A percentile compares a stretch with the other conserved stretches of the same genome.
These are phyloP conservation scores for Wickerhamomyces chambardii DNA, from an alignment of 805 yeast species.

Conservation along the genomic window DNA sequence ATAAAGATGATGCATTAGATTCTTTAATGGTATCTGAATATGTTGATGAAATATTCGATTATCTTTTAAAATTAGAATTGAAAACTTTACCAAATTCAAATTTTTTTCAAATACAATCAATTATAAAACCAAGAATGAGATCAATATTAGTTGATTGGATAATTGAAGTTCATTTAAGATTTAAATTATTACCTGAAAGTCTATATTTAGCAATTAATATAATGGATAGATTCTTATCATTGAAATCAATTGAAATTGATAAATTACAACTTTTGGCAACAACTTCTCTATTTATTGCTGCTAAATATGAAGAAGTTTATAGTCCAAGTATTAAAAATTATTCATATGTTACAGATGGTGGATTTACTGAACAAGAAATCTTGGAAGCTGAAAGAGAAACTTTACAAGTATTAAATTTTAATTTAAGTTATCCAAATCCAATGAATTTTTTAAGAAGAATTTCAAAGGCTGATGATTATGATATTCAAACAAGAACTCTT, in stretches of 20 bases:
- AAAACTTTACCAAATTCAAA: constrained; percentile 65
- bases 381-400: constrained; percentile 77
- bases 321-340: constrained; percentile 80
- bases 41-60: constrained; percentile 75
- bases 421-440: constrained; percentile 81
- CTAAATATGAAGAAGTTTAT: constrained; percentile 88
- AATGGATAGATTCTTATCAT: constrained; percentile 81
- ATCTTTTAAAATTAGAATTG: constrained; percentile 58
- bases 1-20: constrained; percentile 60
- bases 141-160: constrained; percentile 91
- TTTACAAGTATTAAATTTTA: constrained; percentile 60
- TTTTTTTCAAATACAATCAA: constrained; percentile 55
- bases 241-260: constrained; percentile 65
- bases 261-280: constrained; percentile 81
- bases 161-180: constrained; percentile 79
- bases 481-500: constrained; percentile 71
- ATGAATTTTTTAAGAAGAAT: constrained; percentile 83
- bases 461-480: constrained; percentile 87
- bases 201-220: constrained; percentile 73
- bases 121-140: constrained; percentile 74
- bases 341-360: constrained; percentile 83
- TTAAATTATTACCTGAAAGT: constrained; percentile 80
- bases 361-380: constrained; percentile 72
- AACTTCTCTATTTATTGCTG: constrained; percentile 80
- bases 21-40: constrained; percentile 90